Percentiles rank a stretch among this genome's conserved stretches.
Evolutionary conservation across 2,329 filamentous ascomycete species (phyloP).

Genomic region (Aureobasidium vineae): DNA sequence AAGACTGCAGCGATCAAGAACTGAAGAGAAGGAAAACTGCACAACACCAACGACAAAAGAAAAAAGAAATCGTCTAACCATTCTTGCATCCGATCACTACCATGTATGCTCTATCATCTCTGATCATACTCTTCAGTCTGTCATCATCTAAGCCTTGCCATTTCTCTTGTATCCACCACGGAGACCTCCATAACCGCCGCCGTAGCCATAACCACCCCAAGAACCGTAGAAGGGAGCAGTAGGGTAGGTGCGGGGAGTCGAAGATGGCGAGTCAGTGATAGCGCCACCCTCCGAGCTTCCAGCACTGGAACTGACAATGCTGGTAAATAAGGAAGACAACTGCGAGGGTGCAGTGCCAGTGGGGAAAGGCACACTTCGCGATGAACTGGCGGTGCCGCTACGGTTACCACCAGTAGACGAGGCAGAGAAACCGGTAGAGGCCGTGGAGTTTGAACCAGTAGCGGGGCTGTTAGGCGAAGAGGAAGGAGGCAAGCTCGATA

Average conservation of each 20-base stretch:
- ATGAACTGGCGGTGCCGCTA: background rate
- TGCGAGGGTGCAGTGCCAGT: background rate
- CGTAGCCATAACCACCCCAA: conserved; percentile 5
- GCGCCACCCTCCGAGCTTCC: conserved; percentile 8
- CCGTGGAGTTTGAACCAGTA: background rate
- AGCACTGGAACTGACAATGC: background rate
- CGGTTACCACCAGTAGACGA: background rate
- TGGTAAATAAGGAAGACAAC: conserved; percentile 13
- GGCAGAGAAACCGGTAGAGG: background rate
- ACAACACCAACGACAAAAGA: background rate
- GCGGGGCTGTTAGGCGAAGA: background rate
- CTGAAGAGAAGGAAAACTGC: background rate
- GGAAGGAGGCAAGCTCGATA: background rate
- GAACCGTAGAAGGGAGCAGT: conserved; percentile 1
- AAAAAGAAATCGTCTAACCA: background rate
- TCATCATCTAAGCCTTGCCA: background rate
- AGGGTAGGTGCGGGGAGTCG: background rate
- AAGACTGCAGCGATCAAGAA: background rate
- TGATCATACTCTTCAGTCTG: background rate
- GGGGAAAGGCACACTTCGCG: background rate
- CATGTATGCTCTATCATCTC: background rate
- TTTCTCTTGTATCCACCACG: conserved; percentile 17
- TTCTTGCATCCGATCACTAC: background rate
- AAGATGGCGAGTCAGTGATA: background rate
- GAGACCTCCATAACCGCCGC: conserved; percentile 13